These are phyloP conservation scores for Bassia scoparia DNA, from an alignment of 148 eudicot genomes.

Conservation along the genomic window DNA sequence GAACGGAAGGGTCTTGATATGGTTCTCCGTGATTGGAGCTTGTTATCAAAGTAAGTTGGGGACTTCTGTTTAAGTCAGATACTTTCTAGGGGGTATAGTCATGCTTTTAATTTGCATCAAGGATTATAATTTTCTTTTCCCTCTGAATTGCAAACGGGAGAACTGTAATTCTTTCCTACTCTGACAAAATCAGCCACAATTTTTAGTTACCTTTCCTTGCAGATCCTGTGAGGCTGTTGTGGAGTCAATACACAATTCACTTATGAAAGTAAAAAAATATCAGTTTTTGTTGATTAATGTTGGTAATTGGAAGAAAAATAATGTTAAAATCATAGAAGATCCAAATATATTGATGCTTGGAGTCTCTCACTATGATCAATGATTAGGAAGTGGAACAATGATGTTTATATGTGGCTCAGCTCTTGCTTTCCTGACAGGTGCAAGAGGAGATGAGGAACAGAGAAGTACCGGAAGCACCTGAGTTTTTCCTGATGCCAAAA, in stretches of 20 bases:
- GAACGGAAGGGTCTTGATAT: conserved; percentile 86
- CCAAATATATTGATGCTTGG: background rate
- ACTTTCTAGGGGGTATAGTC: conserved; percentile 72
- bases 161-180: background rate
- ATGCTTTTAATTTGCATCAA: no score
- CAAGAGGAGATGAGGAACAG: conserved; percentile 92
- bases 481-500: conserved; percentile 78
- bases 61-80: conserved; percentile 87
- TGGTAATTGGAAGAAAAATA: background rate
- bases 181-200: background rate
- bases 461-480: conserved; percentile 72
- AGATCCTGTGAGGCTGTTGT: conserved; percentile 96
- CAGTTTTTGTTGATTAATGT: background rate
- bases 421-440: conserved; percentile 44
- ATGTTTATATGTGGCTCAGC: conserved; percentile 2
- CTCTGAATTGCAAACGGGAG: no score
- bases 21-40: conserved; percentile 98
- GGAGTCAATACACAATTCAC: conserved; percentile 78
- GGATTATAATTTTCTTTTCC: no score
- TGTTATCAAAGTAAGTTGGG: conserved; percentile 84
- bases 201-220: conserved; percentile 24
- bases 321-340: background rate
- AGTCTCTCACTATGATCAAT: background rate
- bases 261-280: conserved; percentile 53
- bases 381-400: background rate